Conservation (phyloP, 2,329 filamentous ascomycete genomes). For the Ceratocystis cubensis region DNA sequence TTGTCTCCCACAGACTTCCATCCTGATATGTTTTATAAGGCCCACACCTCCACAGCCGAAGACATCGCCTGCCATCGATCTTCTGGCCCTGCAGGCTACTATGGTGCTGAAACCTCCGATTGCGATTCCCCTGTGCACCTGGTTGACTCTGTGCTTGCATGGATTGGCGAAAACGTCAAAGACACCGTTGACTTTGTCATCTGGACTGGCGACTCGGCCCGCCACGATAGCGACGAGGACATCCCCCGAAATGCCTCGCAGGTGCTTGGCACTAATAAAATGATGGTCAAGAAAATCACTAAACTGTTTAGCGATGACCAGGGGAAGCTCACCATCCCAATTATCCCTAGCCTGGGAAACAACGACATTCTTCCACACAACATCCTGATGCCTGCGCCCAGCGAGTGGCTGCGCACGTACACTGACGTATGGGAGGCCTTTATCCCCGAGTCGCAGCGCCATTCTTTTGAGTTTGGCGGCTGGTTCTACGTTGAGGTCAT, state of each 20-base stretch:
- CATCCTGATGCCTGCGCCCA: slow-evolving; percentile 74
- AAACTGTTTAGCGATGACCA: slow-evolving; percentile 56
- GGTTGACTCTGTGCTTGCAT: slow-evolving; percentile 78
- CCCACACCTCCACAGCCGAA: slow-evolving; percentile 57
- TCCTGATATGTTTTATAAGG: slow-evolving; percentile 76
- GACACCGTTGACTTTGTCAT: slow-evolving; percentile 78
- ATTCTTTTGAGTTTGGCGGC: slow-evolving; percentile 81
- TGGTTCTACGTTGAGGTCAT: slow-evolving; percentile 95
- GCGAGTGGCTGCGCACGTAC: slow-evolving; percentile 70
- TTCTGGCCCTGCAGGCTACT: slow-evolving; percentile 62
- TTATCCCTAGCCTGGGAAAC: slow-evolving; percentile 87
- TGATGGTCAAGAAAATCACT: slow-evolving; percentile 62
- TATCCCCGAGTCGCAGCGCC: slow-evolving; percentile 82
- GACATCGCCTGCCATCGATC: slow-evolving; percentile 66
- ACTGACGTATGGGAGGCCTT: slow-evolving; percentile 69
- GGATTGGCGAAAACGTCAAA: slow-evolving; percentile 67
- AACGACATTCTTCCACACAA: slow-evolving; percentile 98
- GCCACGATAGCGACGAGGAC: slow-evolving; percentile 77
- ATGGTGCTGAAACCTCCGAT: slow-evolving; percentile 73
- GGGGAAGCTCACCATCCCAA: slow-evolving; percentile 53
- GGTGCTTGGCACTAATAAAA: slow-evolving; percentile 64
- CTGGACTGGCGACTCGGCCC: slow-evolving; percentile 83
- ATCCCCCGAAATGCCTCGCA: slow-evolving; percentile 63
- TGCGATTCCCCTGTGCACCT: slow-evolving; percentile 77
- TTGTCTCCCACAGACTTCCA: slow-evolving; percentile 58